Base-by-base conservation (phyloP, 148 eudicot genomes). In the Rhododendron mucronatum region DNA sequence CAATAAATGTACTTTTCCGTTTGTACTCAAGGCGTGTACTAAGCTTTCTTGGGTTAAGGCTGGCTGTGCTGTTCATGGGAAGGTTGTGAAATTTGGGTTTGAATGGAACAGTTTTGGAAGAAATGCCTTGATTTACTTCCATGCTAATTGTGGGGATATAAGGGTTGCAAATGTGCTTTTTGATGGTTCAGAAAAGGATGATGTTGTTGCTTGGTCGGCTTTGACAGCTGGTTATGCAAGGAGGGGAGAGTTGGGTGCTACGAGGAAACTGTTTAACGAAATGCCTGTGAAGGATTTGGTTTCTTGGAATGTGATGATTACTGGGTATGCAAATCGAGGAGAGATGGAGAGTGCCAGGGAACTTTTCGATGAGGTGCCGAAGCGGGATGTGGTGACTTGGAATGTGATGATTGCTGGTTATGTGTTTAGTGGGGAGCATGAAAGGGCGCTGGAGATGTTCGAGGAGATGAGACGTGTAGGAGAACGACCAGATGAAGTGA, bases 381-480 rank as follows among this genome's bases (percentile, higher is more conserved):
- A 86, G 74, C 86, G 87, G 82, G 95, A 93, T 88, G 88, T 91
- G 85, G 93, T 93, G 47, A 91, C 91, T 51, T 92, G 95, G 95
- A 93, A 92, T 73, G 93, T 91, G 5, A 90, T 93, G 93, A 92
- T 93, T 51, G 89, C 95, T 2, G 95, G 94, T 57, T 92, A 91
- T 84, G 93, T 90, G 75, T 80, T 87, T 53, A 47, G 82, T 37
- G 92, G 90, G 83, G 90, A 41, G 37, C 88, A 91, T 35, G 53
- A 86, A 63, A 61, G 83, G 71, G 94, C 94, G 8, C 57, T 92
- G 85, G 86, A 89, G 45, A 88, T 92, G 87, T 92, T 87, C 61
- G 91, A 92, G 65, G 91, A 93, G 85, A 93, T 93, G 95, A 87
- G 79, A 35, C 16, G 26, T 33, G 82, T 81, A 2, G 91, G 91